phyloP scores from a whole-genome alignment of 106 monocot genomes.

The Dendrobium catenatum region DNA sequence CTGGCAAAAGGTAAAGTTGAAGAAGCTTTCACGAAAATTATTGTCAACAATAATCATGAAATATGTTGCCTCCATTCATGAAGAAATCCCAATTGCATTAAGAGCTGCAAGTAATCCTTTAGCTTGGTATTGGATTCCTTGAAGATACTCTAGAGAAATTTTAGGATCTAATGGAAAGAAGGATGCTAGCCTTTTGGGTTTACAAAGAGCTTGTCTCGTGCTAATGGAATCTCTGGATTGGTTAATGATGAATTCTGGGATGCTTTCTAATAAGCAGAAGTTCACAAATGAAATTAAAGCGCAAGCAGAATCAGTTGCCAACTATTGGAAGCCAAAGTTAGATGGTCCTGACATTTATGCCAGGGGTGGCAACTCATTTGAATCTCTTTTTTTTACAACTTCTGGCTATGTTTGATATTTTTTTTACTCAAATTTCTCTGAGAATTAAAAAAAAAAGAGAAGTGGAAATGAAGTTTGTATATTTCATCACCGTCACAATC shows the following conservation, averaged over 20 bases:
- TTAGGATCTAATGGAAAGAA: constrained; percentile 68
- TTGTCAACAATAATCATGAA: constrained; percentile 42
- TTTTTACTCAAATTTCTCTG: constrained; percentile 50
- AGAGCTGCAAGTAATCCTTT: constrained; percentile 44
- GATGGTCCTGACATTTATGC: constrained; percentile 48
- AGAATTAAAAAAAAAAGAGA: constrained; percentile 24
- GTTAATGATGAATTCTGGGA: constrained; percentile 18
- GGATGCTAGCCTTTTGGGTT: constrained; percentile 71
- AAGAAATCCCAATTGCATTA: constrained; percentile 69
- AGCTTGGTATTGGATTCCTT: constrained; percentile 58
- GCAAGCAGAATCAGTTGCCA: constrained; percentile 61
- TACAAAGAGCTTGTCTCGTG: constrained; percentile 85
- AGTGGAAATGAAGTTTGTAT: no score
- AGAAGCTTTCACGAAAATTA: constrained; percentile 11
- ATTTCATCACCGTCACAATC: no score
- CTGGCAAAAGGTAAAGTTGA: constrained; percentile 35
- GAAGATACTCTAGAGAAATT: constrained; percentile 67
- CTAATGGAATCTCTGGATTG: constrained; percentile 76
- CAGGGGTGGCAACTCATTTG: constrained; percentile 72
- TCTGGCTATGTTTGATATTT: constrained; percentile 52
- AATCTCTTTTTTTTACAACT: constrained; percentile 88
- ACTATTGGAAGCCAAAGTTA: constrained; percentile 70
- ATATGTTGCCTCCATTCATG: constrained; percentile 48
- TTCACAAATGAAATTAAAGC: constrained; percentile 40
- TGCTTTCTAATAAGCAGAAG: constrained; percentile 12